These are phyloP conservation scores for Gossypium schwendimanii DNA, from an alignment of 441 rosid species.

Conservation along the genomic window DNA sequence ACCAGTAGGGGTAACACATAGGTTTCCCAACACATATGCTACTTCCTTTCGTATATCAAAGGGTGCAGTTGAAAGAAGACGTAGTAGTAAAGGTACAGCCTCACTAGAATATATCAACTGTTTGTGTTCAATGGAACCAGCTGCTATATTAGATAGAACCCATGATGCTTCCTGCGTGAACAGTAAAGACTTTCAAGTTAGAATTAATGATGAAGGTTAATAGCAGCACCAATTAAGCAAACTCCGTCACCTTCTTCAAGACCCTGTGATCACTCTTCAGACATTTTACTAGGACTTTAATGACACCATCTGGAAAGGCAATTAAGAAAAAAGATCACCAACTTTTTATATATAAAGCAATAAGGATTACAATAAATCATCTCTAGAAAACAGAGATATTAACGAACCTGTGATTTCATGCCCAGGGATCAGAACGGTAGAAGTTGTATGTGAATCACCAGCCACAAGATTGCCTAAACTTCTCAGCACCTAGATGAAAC, in stretches of 20 bases:
- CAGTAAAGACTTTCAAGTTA: not conserved
- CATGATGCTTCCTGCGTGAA: conserved; percentile 80
- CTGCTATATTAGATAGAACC: conserved; percentile 95
- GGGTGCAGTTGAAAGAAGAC: conserved; percentile 65
- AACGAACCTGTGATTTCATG: conserved; percentile 62
- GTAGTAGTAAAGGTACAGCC: conserved; percentile 55
- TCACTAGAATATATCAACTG: conserved; percentile 59
- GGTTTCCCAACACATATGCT: conserved; percentile 85
- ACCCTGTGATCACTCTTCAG: conserved; percentile 88
- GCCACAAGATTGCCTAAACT: conserved; percentile 88
- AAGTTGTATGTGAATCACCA: conserved; percentile 65
- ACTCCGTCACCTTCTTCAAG: conserved; percentile 64
- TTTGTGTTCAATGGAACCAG: conserved; percentile 84
- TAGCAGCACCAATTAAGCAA: conserved; percentile 1
- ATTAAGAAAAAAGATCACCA: conserved; percentile 7
- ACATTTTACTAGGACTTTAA: conserved; percentile 69
- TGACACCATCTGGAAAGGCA: conserved; percentile 46
- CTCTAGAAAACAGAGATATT: conserved; percentile 17
- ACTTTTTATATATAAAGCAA: conserved; percentile 11
- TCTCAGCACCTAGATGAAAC: conserved; percentile 60
- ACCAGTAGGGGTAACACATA: conserved; percentile 71
- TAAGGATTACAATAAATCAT: conserved; percentile 12
- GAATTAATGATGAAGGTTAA: conserved; percentile 1
- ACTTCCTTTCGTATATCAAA: conserved; percentile 87
- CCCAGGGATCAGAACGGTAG: conserved; percentile 52